phyloP scores from a whole-genome alignment of 257 asterid species.

The Solanum chmielewskii region DNA sequence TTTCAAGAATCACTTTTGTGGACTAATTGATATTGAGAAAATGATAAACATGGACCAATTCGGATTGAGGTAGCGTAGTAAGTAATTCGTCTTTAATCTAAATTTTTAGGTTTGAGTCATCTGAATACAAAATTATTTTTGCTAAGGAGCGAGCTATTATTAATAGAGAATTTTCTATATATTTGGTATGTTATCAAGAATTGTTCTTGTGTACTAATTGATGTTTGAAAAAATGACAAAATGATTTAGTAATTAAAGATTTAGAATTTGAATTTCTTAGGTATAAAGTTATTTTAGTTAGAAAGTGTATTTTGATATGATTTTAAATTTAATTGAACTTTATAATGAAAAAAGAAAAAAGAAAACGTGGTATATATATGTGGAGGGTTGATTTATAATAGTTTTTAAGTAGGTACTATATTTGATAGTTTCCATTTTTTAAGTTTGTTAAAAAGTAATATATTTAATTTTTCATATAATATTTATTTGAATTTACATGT shows the following conservation, averaged over 20 bases:
- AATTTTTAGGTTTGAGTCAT: too few relatives aligned
- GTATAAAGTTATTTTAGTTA: too few relatives aligned
- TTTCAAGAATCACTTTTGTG: neutral
- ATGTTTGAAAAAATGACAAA: neutral
- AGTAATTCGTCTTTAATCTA: rapidly evolving
- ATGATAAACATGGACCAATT: neutral
- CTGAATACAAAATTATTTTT: rapidly evolving
- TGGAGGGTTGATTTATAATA: neutral
- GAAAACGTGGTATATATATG: neutral
- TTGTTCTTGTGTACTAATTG: neutral
- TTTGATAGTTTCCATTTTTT: too few relatives aligned
- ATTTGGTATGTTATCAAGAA: too few relatives aligned
- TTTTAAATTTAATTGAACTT: rapidly evolving
- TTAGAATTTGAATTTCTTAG: too few relatives aligned
- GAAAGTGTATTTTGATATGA: rapidly evolving
- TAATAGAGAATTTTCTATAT: too few relatives aligned
- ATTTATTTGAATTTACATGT: neutral
- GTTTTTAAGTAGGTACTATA: neutral
- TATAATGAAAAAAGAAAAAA: too few relatives aligned
- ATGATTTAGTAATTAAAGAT: neutral
- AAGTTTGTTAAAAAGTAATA: too few relatives aligned
- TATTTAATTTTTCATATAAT: too few relatives aligned
- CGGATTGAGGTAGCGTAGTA: neutral
- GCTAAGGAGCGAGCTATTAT: neutral
- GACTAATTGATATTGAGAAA: neutral